Evolutionary conservation across 768 basidiomycete species (phyloP), one percentile per base, ranked within the genome.

Genomic region (Mycena belliarum): DNA sequence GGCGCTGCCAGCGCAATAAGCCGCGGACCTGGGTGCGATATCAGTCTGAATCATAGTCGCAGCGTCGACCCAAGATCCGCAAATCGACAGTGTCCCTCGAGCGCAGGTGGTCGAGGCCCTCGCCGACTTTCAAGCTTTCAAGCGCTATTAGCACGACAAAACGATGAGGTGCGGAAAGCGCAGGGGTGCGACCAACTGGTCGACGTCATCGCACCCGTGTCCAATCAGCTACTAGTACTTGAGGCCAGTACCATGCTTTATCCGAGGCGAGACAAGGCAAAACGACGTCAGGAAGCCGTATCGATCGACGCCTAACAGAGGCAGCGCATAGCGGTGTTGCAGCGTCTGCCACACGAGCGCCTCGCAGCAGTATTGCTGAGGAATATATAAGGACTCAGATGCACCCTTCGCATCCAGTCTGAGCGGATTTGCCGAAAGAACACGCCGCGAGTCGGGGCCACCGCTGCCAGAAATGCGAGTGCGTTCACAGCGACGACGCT

Each of bases 211-310:
- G 53, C 37, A 45, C 25, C 53, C 45, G 4, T 49, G 47, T 29
- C 43, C 38, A n/a, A 9, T 49, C 10, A 55, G 47, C 20, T 54
- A 47, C 15, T 37, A 38, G 20, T 54, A 47, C 15, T 37, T 46
- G 20, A 54, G 37, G 16, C 46, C 25, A 1, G 45, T 55, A 37
- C 47, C 54, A 21, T 55, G 47, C 32, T 55, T 32, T 47, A 55
- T 55, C 54, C 47, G 49, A 8, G 54, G 54, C 11, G 54, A 55
- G 23, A 55, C 54, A 29, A 55, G 32, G 40, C 54, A 55, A 25
- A 55, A 43, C 24, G 53, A 47, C 18, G 44, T 29, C 21, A 45
- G 38, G 41, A 49, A 55, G 16, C 16, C 49, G 15, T 55, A 40
- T 14, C 54, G 47, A 25, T 55, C 47, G 18, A 55, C 49, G 6